Base-by-base conservation (phyloP, 306 rosid species). In the Spatholobus suberectus region DNA sequence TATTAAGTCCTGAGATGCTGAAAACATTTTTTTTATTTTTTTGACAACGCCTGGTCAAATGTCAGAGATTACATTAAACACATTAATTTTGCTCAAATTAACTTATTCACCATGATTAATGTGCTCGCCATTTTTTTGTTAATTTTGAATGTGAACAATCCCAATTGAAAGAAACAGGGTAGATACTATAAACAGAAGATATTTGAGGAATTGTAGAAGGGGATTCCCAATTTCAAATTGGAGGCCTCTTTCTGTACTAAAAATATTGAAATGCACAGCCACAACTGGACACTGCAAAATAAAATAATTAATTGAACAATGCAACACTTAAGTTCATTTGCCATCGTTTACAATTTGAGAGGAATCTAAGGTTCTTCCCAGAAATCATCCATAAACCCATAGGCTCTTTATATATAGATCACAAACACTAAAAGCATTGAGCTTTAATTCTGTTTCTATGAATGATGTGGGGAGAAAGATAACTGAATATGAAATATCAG, bases 221-320 rank as follows among this genome's bases (percentile, higher is more conserved):
- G 29, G 8, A 44, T 71, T 59, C 27, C 65, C 47, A 70, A 49
- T 57, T 40, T 70, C 73, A 58, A 80, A 41, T 58, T 18, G 17
- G 58, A 32, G 73, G 27, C 20, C 52, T 44, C 10, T 18, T 70
- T 71, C n/a, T 55, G 20, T 8, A 29, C 73, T 49, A 20, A 43
- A 35, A 67, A 4, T 44, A 17, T 34, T 67, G 62, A 76, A 68
- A 47, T 40, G 21, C 66, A 78, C 3, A 37, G 32, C 55, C 24
- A 40, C 23, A 55, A 54, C 38, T 62, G 6, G 29, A 20, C 4
- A 44, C 21, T 21, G 23, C 6, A 77, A 35, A 70, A 76, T 51
- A 55, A 83, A 81, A 75, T 65, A 83, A 73, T 67, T 81, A 84
- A 77, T 72, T 81, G 63, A 80, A 72, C 55, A 66, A 72, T 37